Base-by-base conservation (phyloP, 257 asterid genomes). In the Solanum acaule region DNA sequence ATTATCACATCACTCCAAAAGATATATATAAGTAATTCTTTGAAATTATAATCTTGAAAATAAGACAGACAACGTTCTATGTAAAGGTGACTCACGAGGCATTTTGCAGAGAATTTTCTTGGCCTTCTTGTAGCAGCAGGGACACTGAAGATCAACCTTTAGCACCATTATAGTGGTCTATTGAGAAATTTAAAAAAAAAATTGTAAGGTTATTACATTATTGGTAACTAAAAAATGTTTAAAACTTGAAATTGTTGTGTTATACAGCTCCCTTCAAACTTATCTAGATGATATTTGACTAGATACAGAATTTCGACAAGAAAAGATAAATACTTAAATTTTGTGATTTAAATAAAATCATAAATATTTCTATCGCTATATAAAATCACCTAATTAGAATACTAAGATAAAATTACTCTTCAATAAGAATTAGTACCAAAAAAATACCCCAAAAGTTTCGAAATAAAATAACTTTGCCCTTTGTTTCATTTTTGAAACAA, bases 111-210 rank as follows among this genome's bases (percentile, higher is more conserved):
- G 96, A 37, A 93, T 87, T 92, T 93, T 95, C 93, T 94, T 95
- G 93, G 94, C 83, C 92, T 96, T 95, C 94, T 93, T 96, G 96
- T 90, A 96, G 96, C 98, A 96, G 91, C 94, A 61, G 9, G 96
- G 89, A 56, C 99, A 96, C 59, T 96, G 97, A 33, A 96, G 98
- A 93, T 96, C 98, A 86, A 90, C 98, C 92, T 91, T 91, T 13
- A 96, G 95, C 59, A 91, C 87, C 99, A 96, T 96, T 13, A 52
- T 35, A 6, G 98, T 94, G 29, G 90, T 94, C 98, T 95, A 87
- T 86, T 85, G 20, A 22, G 8, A 65, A 34, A 88, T 79, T 15
- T 8, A 35, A 42, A 70, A 31, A 14, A 5, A 13, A 15, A 20
- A 46, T 10, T 27, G 65, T n/a, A 81, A 42, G 42, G 70, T 46